phyloP scores from a whole-genome alignment of 208 protist genomes.

The Leishmania lainsoni region DNA sequence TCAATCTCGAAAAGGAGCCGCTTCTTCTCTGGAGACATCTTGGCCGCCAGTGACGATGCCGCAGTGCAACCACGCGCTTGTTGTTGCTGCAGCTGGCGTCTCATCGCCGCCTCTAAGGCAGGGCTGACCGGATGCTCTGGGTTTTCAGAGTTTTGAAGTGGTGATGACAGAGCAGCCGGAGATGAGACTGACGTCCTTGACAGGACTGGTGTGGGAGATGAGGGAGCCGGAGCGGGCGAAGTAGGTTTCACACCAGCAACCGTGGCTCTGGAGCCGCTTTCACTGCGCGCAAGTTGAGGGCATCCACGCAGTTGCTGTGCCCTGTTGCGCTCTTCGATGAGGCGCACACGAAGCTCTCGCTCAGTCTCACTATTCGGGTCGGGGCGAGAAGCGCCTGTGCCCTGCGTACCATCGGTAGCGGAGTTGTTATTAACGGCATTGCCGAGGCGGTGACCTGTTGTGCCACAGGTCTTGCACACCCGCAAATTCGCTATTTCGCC shows the following conservation, averaged over 20 bases:
- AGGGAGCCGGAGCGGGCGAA: neutral
- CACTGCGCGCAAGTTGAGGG: neutral
- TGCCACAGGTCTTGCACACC: constrained; percentile 26
- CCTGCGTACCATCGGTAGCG: neutral
- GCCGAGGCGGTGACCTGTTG: constrained; percentile 19
- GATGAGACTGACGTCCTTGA: neutral
- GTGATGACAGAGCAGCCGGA: neutral
- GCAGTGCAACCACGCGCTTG: constrained; percentile 11
- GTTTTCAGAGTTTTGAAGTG: neutral
- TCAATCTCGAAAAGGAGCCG: constrained; percentile 68
- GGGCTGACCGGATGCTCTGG: constrained; percentile 39
- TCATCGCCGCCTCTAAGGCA: constrained; percentile 73
- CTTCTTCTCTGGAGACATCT: constrained; percentile 52
- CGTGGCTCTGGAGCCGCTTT: neutral
- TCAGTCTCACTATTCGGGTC: constrained; percentile 45
- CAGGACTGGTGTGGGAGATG: neutral
- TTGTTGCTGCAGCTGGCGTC: constrained; percentile 56
- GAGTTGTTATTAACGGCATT: neutral
- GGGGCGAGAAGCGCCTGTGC: neutral
- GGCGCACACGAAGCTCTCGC: constrained; percentile 38
- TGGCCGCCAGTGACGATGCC: constrained; percentile 1
- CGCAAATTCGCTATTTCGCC: constrained; percentile 19
- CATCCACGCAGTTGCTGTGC: constrained; percentile 31
- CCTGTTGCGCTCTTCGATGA: constrained; percentile 49
- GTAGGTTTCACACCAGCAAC: neutral